Evolutionary conservation across 1,284 basidiomycete genomes (phyloP), one percentile per base, ranked within the genome.

Genomic region (Boletellus deceptivus): DNA sequence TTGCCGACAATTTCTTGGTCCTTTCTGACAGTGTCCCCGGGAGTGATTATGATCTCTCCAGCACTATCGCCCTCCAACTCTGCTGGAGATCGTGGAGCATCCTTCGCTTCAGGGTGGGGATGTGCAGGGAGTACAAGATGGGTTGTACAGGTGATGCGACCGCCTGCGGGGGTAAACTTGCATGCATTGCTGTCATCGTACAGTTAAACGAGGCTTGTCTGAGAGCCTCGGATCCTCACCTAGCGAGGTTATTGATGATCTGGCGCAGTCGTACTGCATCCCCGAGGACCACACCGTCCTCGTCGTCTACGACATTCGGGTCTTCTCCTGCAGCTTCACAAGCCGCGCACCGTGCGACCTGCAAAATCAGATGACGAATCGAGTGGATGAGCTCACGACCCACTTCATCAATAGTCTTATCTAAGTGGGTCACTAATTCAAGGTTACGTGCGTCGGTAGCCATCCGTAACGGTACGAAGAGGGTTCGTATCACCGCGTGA

Each of bases 211-310:
- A 37, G 24, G 43, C 27, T 24, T 10, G 22, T n/a, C 20, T 14
- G 10, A 39, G 7, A 18, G 18, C 5, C 20, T 10, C 36, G n/a
- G 40, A 24, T 5, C 59, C 73, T 41, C 56, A 84, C 85, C 84
- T 86, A 13, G 86, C 82, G 22, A 90, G 76, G 62, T 90, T 90
- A 35, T 84, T 89, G 57, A 89, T 75, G 53, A 92, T 83, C 68
- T 93, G 91, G 55, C 89, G 76, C 49, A 93, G 64, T 14, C 92
- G 80, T 59, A 89, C 88, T 60, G 89, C 87, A 62, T 92, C 89
- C 22, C 89, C 89, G 9, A 84, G 77, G 13, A 92, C 85, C 18
- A 86, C 70, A 0, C 84, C 86, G 43, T 84, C 78, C 25, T 78
- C 73, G n/a, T 74, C 70, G 20, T 53, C 59, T 27, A 82, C 74